Conservation (phyloP, 495 filamentous ascomycete species). For the Niebla homalea region DNA sequence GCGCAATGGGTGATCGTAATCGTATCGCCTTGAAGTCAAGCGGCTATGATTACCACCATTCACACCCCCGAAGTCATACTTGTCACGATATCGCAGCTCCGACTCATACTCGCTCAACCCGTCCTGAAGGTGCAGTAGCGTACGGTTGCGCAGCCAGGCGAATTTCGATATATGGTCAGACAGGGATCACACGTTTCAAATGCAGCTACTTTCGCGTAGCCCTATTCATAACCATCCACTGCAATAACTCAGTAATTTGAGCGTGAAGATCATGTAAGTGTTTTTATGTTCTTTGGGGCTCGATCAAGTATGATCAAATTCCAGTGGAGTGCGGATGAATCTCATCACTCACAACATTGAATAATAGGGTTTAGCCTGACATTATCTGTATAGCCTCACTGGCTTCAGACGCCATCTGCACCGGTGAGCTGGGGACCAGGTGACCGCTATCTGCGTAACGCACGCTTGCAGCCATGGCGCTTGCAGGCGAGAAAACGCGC, state of each 20-base stretch:
- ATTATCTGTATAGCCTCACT: neutral
- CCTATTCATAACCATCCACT: slow-evolving; percentile 24
- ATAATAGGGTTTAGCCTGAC: neutral
- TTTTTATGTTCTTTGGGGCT: too few species aligned
- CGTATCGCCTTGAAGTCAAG: slow-evolving; percentile 5
- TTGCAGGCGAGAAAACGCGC: too few species aligned
- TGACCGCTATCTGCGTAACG: too few species aligned
- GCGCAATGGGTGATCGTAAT: too few species aligned
- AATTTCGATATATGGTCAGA: slow-evolving; percentile 28
- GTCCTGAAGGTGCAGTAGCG: slow-evolving; percentile 25
- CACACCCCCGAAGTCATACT: slow-evolving; percentile 2
- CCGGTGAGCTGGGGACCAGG: too few species aligned
- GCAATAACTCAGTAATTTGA: neutral
- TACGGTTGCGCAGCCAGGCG: slow-evolving; percentile 23
- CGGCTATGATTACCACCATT: neutral
- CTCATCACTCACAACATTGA: too few species aligned
- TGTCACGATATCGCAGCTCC: slow-evolving; percentile 21
- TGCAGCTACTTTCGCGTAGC: slow-evolving; percentile 25
- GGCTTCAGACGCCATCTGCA: too few species aligned
- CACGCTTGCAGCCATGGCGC: too few species aligned
- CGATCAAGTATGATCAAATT: too few species aligned
- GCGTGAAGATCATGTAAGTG: neutral
- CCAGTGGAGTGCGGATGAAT: too few species aligned
- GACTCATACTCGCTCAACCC: slow-evolving; percentile 21
- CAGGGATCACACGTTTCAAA: slow-evolving; percentile 23